Base-by-base conservation (phyloP, 345 rosid species). In the Boechera stricta region DNA sequence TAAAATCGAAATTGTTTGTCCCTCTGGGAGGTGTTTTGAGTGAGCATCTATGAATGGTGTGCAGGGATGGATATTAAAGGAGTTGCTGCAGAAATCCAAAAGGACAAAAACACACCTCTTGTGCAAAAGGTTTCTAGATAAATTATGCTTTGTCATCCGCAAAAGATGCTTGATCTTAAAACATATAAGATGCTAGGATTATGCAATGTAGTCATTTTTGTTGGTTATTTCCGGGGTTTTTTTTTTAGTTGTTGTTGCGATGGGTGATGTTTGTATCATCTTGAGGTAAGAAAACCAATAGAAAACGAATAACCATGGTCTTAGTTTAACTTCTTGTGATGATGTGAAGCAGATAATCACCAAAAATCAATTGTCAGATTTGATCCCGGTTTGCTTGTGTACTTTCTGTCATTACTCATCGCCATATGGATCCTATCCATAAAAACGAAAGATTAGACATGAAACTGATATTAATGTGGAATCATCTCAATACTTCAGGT, bases 61-160 rank as follows among this genome's bases (percentile, higher is more conserved):
- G 90, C 90, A 89, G 96, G 94, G 63, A 90, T 92, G 94, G 98
- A 90, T 84, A 89, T 92, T 72, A 89, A 92, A 84, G 96, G 96
- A 74, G 88, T 92, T 81, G 94, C 80, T 81, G 90, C 89, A 58
- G 76, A 95, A 88, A 88, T 93, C 76, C 87, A 64, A 73, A 81
- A 80, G 86, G 90, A 89, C 85, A 87, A 85, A 18, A 84, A 74
- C 73, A 90, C 92, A 13, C 87, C 91, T 81, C 89, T 90, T 72
- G 94, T 91, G 82, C 87, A 72, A 54, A 89, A 90, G 98, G 96
- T 94, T 81, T 72, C 69, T 54, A 55, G 51, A 74, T 69, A 53
- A 24, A 13, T 86, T 86, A 11, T 72, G n/a, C 18, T 6, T 60
- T 75, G 60, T 83, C 26, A 16, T 0, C 1, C 64, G 18, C 74